These are phyloP conservation scores for Asterochloris sp. DNA, from an alignment of 139 green algal species.

Conservation along the genomic window DNA sequence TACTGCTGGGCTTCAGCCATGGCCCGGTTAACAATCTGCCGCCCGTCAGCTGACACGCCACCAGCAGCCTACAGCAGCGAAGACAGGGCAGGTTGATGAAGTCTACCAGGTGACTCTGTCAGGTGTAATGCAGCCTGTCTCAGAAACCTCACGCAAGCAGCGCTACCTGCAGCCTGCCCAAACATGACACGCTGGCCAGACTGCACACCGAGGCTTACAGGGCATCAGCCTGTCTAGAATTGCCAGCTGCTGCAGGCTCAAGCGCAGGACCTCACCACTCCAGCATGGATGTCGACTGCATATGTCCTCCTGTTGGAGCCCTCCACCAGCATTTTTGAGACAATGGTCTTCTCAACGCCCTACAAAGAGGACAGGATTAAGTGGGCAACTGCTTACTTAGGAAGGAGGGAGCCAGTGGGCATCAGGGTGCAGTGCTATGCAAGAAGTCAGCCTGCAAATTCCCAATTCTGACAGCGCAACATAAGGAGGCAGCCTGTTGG, in stretches of 20 bases:
- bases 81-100: background rate
- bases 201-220: too few relatives aligned
- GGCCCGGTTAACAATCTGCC: slow-evolving; percentile 84
- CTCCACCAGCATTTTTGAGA: slow-evolving; percentile 94
- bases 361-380: slow-evolving; percentile 17
- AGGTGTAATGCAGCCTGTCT: background rate
- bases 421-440: too few relatives aligned
- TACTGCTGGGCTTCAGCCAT: slow-evolving; percentile 72
- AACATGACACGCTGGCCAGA: too few relatives aligned
- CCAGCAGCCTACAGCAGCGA: slow-evolving; percentile 46
- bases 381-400: too few relatives aligned
- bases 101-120: background rate
- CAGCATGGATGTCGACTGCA: slow-evolving; percentile 84
- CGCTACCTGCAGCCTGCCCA: too few relatives aligned
- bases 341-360: slow-evolving; percentile 91
- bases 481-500: background rate
- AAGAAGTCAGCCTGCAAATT: background rate
- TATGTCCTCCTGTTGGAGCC: slow-evolving; percentile 85
- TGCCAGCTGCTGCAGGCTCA: too few relatives aligned
- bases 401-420: too few relatives aligned
- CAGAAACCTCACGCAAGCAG: too few relatives aligned
- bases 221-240: too few relatives aligned
- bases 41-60: slow-evolving; percentile 76
- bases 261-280: slow-evolving; percentile 54
- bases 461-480: background rate